Conservation (phyloP, 805 yeast species). For the Metschnikowia cerradonensis region DNA sequence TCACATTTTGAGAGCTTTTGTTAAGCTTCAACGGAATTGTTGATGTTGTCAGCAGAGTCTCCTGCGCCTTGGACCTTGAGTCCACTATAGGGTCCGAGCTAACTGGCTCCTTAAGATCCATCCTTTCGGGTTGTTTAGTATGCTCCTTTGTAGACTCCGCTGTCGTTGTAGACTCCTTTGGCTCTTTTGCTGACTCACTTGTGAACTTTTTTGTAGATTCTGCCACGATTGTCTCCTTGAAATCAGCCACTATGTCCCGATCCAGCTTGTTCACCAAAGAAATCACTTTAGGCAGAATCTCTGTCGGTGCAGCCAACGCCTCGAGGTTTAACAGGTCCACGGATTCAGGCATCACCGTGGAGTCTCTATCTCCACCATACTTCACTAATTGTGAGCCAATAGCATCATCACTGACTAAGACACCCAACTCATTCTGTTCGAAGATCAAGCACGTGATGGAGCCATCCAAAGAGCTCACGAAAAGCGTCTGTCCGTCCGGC, state of each 20-base stretch:
- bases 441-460: conserved; percentile 65
- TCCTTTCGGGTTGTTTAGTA: too few species aligned
- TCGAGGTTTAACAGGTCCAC: conserved; percentile 62
- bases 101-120: too few species aligned
- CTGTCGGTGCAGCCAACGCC: not conserved
- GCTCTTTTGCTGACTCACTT: too few species aligned
- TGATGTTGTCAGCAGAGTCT: not conserved
- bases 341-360: conserved; percentile 82
- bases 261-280: not conserved
- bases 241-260: not conserved
- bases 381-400: conserved; percentile 68
- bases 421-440: conserved; percentile 61
- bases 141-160: too few species aligned
- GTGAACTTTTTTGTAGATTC: too few species aligned
- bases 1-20: conserved; percentile 40
- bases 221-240: not conserved
- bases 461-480: conserved; percentile 80
- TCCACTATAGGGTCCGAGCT: too few species aligned
- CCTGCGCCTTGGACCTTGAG: not conserved
- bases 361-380: conserved; percentile 86
- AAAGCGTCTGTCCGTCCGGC: conserved; percentile 72
- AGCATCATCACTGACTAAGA: conserved; percentile 56
- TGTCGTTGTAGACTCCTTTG: too few species aligned
- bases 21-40: not conserved
- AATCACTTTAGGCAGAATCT: not conserved